phyloP scores from a whole-genome alignment of 345 rosid genomes.

The Lumnitzera littorea region DNA sequence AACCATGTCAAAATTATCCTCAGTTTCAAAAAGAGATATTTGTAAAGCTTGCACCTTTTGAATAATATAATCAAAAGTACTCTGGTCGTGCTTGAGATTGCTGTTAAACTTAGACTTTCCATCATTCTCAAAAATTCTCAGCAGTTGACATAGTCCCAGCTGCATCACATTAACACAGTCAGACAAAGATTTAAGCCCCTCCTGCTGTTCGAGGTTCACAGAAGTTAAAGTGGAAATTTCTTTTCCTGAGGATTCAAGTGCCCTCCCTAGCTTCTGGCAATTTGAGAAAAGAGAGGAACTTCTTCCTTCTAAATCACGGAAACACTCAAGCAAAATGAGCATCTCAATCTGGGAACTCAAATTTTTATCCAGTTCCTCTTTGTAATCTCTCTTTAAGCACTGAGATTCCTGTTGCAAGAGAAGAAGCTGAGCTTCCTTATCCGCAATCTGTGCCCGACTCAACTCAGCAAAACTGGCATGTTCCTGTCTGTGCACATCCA shows the following conservation, averaged over 20 bases:
- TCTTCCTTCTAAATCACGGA: constrained; percentile 57
- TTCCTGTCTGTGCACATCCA: constrained; percentile 49
- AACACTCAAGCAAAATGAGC: constrained; percentile 57
- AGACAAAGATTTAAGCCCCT: constrained; percentile 46
- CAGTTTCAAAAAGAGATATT: constrained; percentile 32
- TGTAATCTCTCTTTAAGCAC: constrained; percentile 50
- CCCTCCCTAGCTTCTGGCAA: constrained; percentile 44
- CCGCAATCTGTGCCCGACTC: constrained; percentile 34
- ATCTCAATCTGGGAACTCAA: constrained; percentile 52
- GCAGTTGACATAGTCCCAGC: constrained; percentile 42
- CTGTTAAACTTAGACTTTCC: constrained; percentile 23
- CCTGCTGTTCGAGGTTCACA: constrained; percentile 44
- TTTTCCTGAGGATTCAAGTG: constrained; percentile 49
- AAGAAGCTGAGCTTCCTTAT: constrained; percentile 47
- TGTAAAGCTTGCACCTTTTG: constrained; percentile 49
- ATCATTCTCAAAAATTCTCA: constrained; percentile 39
- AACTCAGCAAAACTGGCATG: constrained; percentile 36
- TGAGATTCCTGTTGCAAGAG: constrained; percentile 49
- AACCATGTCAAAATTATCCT: constrained; percentile 50
- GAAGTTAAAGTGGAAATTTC: constrained; percentile 45
- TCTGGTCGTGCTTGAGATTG: constrained; percentile 36
- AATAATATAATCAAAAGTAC: constrained; percentile 26
- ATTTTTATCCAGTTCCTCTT: constrained; percentile 59
- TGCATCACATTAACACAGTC: constrained; percentile 45
- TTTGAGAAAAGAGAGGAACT: constrained; percentile 45